Conservation (phyloP, 2,329 filamentous ascomycete genomes). For the Teratosphaeria nubilosa region DNA sequence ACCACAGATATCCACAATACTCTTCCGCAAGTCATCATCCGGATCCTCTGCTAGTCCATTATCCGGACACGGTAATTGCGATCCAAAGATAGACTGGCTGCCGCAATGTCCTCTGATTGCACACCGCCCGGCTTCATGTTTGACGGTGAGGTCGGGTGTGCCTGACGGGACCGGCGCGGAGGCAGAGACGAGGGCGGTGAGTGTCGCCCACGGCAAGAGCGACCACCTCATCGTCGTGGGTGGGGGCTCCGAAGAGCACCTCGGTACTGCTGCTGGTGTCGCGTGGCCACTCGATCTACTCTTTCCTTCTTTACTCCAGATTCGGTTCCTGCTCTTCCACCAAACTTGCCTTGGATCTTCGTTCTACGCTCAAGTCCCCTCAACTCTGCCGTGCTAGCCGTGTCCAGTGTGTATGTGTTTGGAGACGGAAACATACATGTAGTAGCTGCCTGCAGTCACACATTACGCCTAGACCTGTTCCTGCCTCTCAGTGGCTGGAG, state of each 20-base stretch:
- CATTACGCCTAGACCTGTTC: not conserved
- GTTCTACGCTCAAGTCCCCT: not conserved
- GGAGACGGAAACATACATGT: not conserved
- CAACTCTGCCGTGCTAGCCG: not conserved
- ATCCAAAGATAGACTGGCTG: slow-evolving; percentile 80
- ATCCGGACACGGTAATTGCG: slow-evolving; percentile 83
- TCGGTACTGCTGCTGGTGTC: not conserved
- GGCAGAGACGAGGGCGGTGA: not conserved
- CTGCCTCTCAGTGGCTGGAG: slow-evolving; percentile 1
- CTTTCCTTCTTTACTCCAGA: not conserved
- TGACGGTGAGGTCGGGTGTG: slow-evolving; percentile 13
- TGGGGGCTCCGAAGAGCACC: not conserved
- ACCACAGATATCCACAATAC: slow-evolving; percentile 78
- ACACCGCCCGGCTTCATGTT: slow-evolving; percentile 76
- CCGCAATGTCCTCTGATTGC: slow-evolving; percentile 88
- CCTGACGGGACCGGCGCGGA: not conserved
- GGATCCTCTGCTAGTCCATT: slow-evolving; percentile 74
- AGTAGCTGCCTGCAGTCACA: not conserved
- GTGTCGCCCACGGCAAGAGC: slow-evolving; percentile 1
- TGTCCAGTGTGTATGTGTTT: not conserved
- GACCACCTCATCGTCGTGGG: slow-evolving; percentile 3
- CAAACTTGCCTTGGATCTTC: not conserved
- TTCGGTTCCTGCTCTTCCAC: not conserved
- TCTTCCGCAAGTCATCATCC: slow-evolving; percentile 57
- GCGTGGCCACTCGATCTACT: not conserved